Conservation (phyloP, 1,284 basidiomycete genomes). For the Amylostereum areolatum region DNA sequence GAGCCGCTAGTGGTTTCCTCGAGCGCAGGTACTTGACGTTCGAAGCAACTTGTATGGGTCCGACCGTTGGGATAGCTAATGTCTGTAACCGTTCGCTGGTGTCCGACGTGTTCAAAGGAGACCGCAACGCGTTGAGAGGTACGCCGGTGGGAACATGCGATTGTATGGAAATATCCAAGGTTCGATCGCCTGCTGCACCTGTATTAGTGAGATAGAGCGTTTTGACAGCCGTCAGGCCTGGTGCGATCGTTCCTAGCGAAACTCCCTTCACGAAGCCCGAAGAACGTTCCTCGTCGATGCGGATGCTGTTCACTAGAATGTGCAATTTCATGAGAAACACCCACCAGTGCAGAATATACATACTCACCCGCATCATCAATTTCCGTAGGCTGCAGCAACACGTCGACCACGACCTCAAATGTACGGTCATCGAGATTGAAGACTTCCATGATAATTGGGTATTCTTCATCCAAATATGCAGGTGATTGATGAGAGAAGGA, state of each 20-base stretch:
- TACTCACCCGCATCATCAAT: slow-evolving; percentile 66
- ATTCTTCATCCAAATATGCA: slow-evolving; percentile 74
- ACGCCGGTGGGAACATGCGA: slow-evolving; percentile 33
- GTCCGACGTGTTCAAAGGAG: slow-evolving; percentile 25
- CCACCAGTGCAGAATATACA: not conserved
- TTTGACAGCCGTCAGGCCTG: slow-evolving; percentile 50
- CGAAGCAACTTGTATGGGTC: slow-evolving; percentile 46
- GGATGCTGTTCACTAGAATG: slow-evolving; percentile 54
- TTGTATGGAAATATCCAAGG: slow-evolving; percentile 72
- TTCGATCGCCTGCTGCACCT: slow-evolving; percentile 58
- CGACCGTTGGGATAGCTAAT: slow-evolving; percentile 51
- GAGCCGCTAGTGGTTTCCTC: slow-evolving; percentile 28
- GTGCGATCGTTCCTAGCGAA: slow-evolving; percentile 52
- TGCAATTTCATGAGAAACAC: not conserved
- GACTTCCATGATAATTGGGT: slow-evolving; percentile 63
- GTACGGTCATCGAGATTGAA: slow-evolving; percentile 63
- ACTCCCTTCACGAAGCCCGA: slow-evolving; percentile 70
- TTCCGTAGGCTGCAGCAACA: slow-evolving; percentile 74
- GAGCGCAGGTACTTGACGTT: slow-evolving; percentile 43
- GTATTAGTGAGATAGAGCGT: slow-evolving; percentile 53
- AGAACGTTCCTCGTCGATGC: slow-evolving; percentile 55
- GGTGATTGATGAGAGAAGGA: slow-evolving; percentile 52
- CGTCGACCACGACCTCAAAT: slow-evolving; percentile 63
- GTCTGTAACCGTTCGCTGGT: slow-evolving; percentile 59
- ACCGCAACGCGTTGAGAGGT: slow-evolving; percentile 15